Conservation (phyloP, 495 filamentous ascomycete species). For the Penicillium canescens region DNA sequence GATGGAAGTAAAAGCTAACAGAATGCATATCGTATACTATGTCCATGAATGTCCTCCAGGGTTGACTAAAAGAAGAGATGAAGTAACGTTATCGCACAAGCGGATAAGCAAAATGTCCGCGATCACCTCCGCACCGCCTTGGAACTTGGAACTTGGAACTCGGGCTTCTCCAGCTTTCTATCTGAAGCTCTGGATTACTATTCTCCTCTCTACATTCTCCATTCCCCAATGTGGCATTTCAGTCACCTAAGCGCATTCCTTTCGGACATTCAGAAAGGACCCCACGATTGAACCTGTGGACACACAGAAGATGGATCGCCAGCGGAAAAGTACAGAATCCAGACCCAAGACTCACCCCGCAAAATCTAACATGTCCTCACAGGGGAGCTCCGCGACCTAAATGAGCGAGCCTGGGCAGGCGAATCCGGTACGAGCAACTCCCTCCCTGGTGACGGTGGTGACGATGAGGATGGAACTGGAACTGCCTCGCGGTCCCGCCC, state of each 20-base stretch:
- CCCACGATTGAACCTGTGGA: constrained; percentile 27
- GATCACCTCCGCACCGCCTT: constrained; percentile 30
- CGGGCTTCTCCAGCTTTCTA: neutral
- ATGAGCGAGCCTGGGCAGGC: constrained; percentile 83
- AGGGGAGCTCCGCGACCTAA: constrained; percentile 91
- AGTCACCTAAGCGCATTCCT: constrained; percentile 40
- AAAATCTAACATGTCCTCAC: constrained; percentile 16
- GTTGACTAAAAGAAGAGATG: neutral
- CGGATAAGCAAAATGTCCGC: constrained; percentile 15
- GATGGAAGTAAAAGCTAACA: no score
- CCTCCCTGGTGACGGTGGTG: neutral
- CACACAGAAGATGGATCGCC: constrained; percentile 68
- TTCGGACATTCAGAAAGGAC: constrained; percentile 42
- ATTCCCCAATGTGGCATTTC: constrained; percentile 45
- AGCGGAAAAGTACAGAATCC: constrained; percentile 68
- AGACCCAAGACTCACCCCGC: neutral
- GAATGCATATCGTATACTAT: no score
- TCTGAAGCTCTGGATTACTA: neutral
- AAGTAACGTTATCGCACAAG: constrained; percentile 5
- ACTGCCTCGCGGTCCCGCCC: neutral
- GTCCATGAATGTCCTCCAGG: no score
- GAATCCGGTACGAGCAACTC: constrained; percentile 64
- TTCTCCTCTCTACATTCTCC: neutral
- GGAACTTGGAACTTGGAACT: constrained; percentile 12
- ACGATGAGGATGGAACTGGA: neutral